phyloP scores from a whole-genome alignment of 2,329 filamentous ascomycete species.

The Meredithiella fracta region DNA sequence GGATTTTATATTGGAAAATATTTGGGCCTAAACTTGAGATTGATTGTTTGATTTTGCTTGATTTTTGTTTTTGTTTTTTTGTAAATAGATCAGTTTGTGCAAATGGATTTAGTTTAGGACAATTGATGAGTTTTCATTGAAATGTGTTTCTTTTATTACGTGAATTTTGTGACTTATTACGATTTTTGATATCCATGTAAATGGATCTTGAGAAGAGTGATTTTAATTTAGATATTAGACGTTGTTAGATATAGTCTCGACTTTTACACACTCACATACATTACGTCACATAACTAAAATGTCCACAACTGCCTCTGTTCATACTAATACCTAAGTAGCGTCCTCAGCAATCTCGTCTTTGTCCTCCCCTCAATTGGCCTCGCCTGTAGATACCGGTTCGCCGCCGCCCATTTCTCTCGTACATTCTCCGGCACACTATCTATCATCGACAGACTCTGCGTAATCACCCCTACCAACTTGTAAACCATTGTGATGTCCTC shows the following conservation, averaged over 20 bases:
- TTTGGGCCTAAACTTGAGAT: neutral
- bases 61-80: neutral
- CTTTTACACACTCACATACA: no score
- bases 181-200: neutral
- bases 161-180: neutral
- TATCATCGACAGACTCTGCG: constrained; percentile 29
- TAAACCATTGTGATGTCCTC: constrained; percentile 43
- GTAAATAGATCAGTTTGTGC: constrained; percentile 3
- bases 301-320: neutral
- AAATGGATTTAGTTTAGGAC: constrained; percentile 1
- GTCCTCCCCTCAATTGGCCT: constrained; percentile 12
- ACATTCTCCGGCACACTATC: constrained; percentile 4
- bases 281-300: no score
- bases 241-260: no score
- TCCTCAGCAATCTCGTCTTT: neutral
- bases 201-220: no score
- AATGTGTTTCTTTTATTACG: neutral
- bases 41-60: constrained; percentile 3
- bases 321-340: neutral
- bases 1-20: neutral
- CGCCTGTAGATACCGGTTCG: constrained; percentile 11
- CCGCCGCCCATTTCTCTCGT: constrained; percentile 7
- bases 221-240: no score
- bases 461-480: constrained; percentile 41
- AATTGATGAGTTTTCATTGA: neutral